Base-by-base conservation (phyloP, 495 filamentous ascomycete genomes). In the Aspergillus saccharolyticus region DNA sequence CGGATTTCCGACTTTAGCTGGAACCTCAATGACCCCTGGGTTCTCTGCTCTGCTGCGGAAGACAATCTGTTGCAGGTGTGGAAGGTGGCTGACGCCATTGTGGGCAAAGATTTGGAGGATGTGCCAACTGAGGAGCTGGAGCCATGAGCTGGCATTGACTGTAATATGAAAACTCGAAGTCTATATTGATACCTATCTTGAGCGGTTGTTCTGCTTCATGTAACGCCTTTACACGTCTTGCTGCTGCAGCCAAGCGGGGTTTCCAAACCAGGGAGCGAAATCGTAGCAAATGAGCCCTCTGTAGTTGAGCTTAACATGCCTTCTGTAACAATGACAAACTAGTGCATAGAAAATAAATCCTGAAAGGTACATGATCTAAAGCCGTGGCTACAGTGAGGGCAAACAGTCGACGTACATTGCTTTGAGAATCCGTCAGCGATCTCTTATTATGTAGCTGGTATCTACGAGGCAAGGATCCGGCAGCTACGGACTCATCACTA, bases 21-120 rank as follows among this genome's bases (percentile, higher is more conserved):
- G 92, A 99, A 97, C 68, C 81, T 85, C 57, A 96, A 91, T 64
- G 89, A 96, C 64, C 91, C 91, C 14, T 99, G 95, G 95, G 83
- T 96, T 25, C 85, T 97, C 54, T 90, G 89, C 65, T 93, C 88
- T 49, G 92, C 93, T 12, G 93, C 94, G 1, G 95, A 99, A 66
- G 95, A 99, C 74, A 99, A 99, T 62, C 78, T 97, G 56, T 81
- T 99, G 42, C 91, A 97, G 71, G 87, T 96, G 60, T 97, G 95
- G 93, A 92, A 91, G 69, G 89, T 95, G n/a, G 85, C 91, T 1
- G 86, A 91, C 68, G 82, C 89, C 1, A 93, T 96, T 69, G 89
- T 96, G 30, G 88, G 87, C 63, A 89, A 86, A 66, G 89, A 93
- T 61, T 68, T 86, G 60, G 83, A 87, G 6, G 89, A 93, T 66